phyloP scores from a whole-genome alignment of 1,284 basidiomycete species.

The Melampsora americana region DNA sequence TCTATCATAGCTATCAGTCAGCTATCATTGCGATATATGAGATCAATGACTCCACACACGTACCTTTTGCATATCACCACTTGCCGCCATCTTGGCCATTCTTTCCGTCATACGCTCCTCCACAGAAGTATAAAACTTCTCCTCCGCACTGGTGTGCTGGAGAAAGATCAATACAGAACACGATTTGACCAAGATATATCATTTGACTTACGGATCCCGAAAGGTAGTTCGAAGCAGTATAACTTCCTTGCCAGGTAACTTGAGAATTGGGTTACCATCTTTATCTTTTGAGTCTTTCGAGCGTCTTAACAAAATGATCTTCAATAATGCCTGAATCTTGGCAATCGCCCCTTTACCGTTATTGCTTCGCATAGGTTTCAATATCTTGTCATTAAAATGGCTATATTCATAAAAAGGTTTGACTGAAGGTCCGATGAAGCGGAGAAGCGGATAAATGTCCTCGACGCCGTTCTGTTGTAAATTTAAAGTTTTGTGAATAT shows the following conservation, averaged over 20 bases:
- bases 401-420: conserved; percentile 75
- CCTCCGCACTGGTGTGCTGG: conserved; percentile 68
- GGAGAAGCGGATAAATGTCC: conserved; percentile 83
- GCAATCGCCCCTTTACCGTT: conserved; percentile 73
- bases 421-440: conserved; percentile 69
- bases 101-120: conserved; percentile 70
- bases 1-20: conserved; percentile 58
- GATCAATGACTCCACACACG: conserved; percentile 41
- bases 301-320: conserved; percentile 83
- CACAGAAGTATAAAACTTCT: conserved; percentile 74
- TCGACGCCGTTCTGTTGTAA: conserved; percentile 73
- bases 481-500: neutral
- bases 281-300: conserved; percentile 72
- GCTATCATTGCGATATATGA: neutral
- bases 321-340: conserved; percentile 67
- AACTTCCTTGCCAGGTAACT: conserved; percentile 72
- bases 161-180: conserved; percentile 29
- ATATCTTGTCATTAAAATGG: conserved; percentile 61
- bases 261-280: conserved; percentile 81
- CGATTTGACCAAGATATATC: neutral
- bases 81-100: conserved; percentile 57
- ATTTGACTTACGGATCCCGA: conserved; percentile 48
- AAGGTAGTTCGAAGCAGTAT: conserved; percentile 63
- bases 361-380: conserved; percentile 72
- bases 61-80: conserved; percentile 57